phyloP scores from a whole-genome alignment of 257 asterid genomes.

The Capsicum pubescens region DNA sequence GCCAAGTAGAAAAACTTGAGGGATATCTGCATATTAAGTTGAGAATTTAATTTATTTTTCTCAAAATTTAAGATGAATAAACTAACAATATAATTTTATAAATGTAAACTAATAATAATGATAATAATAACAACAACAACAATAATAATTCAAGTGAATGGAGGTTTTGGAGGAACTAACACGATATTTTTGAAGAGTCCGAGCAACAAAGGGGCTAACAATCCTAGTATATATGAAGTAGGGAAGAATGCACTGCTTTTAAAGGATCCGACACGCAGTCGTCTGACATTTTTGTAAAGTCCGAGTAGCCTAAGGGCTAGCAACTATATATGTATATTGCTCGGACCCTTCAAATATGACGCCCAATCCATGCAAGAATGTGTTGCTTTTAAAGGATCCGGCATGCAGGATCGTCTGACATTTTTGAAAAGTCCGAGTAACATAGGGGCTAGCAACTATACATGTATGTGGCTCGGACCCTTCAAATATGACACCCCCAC shows the following conservation, averaged over 20 bases:
- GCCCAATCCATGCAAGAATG: not conserved
- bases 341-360: not conserved
- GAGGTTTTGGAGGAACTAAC: no score
- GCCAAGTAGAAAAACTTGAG: slow-evolving; percentile 47
- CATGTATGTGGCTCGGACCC: not conserved
- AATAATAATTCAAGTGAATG: no score
- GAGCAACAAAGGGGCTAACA: not conserved
- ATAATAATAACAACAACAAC: no score
- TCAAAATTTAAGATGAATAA: not conserved
- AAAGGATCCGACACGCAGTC: not conserved
- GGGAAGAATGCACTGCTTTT: not conserved
- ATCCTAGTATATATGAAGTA: no score
- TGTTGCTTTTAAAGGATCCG: no score
- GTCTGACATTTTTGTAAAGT: not conserved
- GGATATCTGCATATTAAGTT: slow-evolving; percentile 45
- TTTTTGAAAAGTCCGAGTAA: not conserved
- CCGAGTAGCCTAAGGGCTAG: not conserved
- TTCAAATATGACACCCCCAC: not conserved
- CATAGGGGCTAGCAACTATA: no score
- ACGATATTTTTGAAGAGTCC: no score
- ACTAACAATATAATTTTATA: not conserved
- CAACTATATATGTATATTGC: not conserved
- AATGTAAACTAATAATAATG: no score
- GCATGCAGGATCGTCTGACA: not conserved
- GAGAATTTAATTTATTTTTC: not conserved